These are phyloP conservation scores for Cyberlindnera sargentensis DNA, from an alignment of 805 yeast species.

Conservation along the genomic window DNA sequence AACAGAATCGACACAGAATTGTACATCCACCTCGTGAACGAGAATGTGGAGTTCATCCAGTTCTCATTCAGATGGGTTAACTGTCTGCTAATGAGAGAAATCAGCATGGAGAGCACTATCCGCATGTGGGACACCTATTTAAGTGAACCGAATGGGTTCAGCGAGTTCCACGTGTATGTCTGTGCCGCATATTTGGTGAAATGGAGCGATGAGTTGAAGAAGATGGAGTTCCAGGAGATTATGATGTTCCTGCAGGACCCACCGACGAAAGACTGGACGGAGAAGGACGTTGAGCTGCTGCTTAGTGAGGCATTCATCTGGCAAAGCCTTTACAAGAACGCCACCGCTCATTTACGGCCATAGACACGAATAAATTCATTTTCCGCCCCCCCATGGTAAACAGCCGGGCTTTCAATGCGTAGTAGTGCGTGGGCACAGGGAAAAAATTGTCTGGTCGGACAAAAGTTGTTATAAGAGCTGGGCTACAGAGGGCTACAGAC, in stretches of 20 bases:
- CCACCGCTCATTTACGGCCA: constrained; percentile 70
- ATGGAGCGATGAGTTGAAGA: constrained; percentile 71
- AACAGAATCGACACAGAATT: constrained; percentile 72
- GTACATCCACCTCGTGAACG: constrained; percentile 65
- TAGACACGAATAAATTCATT: not conserved
- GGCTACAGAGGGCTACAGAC: no score
- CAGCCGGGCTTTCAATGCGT: no score
- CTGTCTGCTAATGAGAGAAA: constrained; percentile 91
- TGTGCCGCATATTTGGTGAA: constrained; percentile 94
- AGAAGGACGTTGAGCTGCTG: constrained; percentile 83
- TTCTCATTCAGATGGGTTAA: constrained; percentile 99
- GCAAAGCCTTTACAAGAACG: constrained; percentile 89
- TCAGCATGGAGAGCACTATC: constrained; percentile 67
- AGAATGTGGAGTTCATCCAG: constrained; percentile 90
- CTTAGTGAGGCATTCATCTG: constrained; percentile 94
- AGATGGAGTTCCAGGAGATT: constrained; percentile 91
- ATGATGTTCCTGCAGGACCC: constrained; percentile 86
- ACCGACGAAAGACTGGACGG: constrained; percentile 82
- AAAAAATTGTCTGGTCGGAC: no score
- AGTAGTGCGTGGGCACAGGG: no score
- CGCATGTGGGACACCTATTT: constrained; percentile 98
- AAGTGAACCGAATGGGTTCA: constrained; percentile 71
- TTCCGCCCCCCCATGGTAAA: no score
- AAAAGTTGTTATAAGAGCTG: no score
- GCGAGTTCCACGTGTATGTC: constrained; percentile 90